phyloP scores from a whole-genome alignment of 768 basidiomycete species.

The Boletus sp. region DNA sequence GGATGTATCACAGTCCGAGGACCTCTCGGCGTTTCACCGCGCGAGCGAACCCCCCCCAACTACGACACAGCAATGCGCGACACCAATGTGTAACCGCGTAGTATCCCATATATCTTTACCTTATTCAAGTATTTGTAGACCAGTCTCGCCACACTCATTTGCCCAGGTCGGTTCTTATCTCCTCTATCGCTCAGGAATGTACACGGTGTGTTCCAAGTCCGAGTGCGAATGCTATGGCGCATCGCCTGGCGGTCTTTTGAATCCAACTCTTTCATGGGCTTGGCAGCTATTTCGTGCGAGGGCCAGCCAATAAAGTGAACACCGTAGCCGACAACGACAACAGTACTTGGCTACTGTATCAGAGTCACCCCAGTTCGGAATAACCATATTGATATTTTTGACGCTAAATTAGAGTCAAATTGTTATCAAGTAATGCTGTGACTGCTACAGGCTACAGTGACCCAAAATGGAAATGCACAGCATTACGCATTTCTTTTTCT shows the following conservation, averaged over 20 bases:
- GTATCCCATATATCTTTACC: background rate
- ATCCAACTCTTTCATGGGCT: background rate
- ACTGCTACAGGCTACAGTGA: too few species aligned
- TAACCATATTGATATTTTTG: background rate
- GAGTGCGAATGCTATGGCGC: background rate
- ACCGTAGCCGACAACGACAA: background rate
- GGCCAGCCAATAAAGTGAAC: background rate
- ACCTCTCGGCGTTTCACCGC: background rate
- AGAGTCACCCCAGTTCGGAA: background rate
- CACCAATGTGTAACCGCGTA: background rate
- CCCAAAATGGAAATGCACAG: too few species aligned
- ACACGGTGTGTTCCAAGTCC: background rate
- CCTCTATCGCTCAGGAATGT: background rate
- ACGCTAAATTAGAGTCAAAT: too few species aligned
- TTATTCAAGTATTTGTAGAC: background rate
- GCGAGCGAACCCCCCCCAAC: slow-evolving; percentile 9
- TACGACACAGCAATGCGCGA: slow-evolving; percentile 17
- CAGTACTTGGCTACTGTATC: background rate
- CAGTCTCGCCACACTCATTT: background rate
- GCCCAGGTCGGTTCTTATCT: background rate
- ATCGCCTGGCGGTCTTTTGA: background rate
- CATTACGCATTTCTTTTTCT: too few species aligned
- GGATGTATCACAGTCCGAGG: background rate
- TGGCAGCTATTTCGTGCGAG: background rate
- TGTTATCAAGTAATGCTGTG: too few species aligned